Base-by-base conservation (phyloP, 208 protist genomes). In the Leishmania braziliensis region DNA sequence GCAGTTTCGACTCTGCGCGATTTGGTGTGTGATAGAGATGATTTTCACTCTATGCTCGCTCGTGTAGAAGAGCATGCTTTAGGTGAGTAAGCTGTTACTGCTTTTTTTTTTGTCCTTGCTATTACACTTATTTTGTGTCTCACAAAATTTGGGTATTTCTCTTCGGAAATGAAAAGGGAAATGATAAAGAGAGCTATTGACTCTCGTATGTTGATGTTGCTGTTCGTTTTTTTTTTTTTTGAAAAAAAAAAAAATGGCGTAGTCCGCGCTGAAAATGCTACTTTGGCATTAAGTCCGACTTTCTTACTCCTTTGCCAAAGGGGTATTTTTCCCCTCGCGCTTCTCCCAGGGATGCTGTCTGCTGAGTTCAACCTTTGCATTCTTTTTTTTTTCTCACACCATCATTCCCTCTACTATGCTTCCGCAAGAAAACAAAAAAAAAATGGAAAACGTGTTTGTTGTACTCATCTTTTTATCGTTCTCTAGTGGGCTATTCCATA, bases 1-100 rank as follows among this genome's bases (percentile, higher is more conserved):
- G 88, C 89, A 29, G 81, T 95, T 39, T 81, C 88, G 5, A 84
- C 84, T 29, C 46, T 95, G 62, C 85, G 84, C 60, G 92, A 95
- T 74, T 75, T 95, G 29, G 83, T 94, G 4, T 84, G 74, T 48
- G 86, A 89, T 54, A 83, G 85, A 70, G 63, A 79, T 46, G 88
- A 89, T 79, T 79, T 92, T 50, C 69, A 86, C 53, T 39, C 69
- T 14, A 92, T 94, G 88, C 75, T 81, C 36, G 78, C 80, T 10
- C 77, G 70, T 43, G 77, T 75, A 50, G 80, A 81, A 58, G 62
- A 80, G 36, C 68, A 77, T 23, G 78, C 77, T 26, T 46, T 89
- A 69, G 78, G 58, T 9, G 43, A 83, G 3, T 89, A 69, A 77
- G 6, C 16, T 5, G 39, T 51, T 63, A 3, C 39, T 29, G 26